These are phyloP conservation scores for Lepidium africanum DNA, from an alignment of 345 rosid species.

Conservation along the genomic window DNA sequence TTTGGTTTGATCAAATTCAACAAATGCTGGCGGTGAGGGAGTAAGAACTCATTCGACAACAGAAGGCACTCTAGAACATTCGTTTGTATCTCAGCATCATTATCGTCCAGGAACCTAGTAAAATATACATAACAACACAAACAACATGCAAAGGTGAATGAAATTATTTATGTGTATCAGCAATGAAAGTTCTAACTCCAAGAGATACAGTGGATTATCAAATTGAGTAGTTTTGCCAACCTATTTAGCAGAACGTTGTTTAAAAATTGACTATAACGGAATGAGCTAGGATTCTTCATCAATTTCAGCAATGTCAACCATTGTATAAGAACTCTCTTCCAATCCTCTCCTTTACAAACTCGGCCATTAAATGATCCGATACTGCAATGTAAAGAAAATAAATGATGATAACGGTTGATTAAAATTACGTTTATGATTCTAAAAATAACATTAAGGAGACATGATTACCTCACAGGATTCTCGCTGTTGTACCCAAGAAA, in stretches of 20 bases:
- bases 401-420: neutral
- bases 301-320: constrained; percentile 76
- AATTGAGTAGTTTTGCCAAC: constrained; percentile 34
- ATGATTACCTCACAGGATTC: constrained; percentile 47
- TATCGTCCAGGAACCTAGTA: constrained; percentile 79
- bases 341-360: constrained; percentile 64
- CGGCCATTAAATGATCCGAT: constrained; percentile 46
- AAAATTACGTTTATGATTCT: neutral
- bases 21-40: constrained; percentile 65
- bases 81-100: constrained; percentile 72
- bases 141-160: constrained; percentile 1
- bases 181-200: neutral
- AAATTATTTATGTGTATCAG: neutral
- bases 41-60: constrained; percentile 62
- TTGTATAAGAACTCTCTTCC: constrained; percentile 70
- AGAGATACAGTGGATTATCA: neutral
- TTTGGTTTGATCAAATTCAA: constrained; percentile 72
- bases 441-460: constrained; percentile 5
- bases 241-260: constrained; percentile 69
- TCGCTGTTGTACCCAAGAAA: constrained; percentile 67
- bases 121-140: constrained; percentile 18
- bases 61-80: constrained; percentile 80
- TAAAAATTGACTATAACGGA: constrained; percentile 48
- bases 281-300: constrained; percentile 62
- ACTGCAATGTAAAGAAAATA: constrained; percentile 32